Conservation (phyloP, 2,329 filamentous ascomycete species). For the Trichoderma endophyticum region DNA sequence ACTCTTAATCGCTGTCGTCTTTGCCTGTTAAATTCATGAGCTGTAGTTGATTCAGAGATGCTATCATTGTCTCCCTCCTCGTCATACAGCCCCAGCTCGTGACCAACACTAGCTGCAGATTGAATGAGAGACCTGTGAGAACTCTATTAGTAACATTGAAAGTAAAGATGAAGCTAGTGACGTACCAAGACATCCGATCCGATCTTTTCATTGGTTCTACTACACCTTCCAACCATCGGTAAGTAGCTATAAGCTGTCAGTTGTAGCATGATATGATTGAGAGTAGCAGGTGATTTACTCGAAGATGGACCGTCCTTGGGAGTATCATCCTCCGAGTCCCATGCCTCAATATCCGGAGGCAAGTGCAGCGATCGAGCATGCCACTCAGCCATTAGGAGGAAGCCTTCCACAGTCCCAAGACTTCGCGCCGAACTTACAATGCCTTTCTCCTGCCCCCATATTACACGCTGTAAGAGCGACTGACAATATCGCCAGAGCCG, state of each 20-base stretch:
- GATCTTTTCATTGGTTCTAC: not conserved
- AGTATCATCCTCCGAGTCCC: not conserved
- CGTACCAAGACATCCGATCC: not conserved
- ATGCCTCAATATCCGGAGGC: not conserved
- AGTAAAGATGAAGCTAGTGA: not conserved
- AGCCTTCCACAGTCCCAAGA: not conserved
- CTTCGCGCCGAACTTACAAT: not conserved
- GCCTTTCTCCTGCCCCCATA: not conserved
- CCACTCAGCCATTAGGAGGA: not conserved
- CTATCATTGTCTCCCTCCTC: not conserved
- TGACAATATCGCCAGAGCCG: not conserved
- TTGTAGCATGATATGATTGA: too few relatives aligned
- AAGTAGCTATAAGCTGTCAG: too few relatives aligned
- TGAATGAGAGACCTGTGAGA: not conserved
- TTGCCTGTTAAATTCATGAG: not conserved
- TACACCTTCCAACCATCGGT: too few relatives aligned
- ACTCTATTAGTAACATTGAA: not conserved
- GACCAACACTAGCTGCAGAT: not conserved
- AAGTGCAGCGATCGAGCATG: not conserved
- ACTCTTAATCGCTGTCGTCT: not conserved
- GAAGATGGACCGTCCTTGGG: too few relatives aligned
- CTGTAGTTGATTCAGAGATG: not conserved
- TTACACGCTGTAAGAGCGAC: not conserved
- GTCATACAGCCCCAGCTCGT: not conserved
- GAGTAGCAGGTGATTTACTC: too few relatives aligned